Base-by-base conservation (phyloP, 768 basidiomycete species). In the Fomitopsis serialis region DNA sequence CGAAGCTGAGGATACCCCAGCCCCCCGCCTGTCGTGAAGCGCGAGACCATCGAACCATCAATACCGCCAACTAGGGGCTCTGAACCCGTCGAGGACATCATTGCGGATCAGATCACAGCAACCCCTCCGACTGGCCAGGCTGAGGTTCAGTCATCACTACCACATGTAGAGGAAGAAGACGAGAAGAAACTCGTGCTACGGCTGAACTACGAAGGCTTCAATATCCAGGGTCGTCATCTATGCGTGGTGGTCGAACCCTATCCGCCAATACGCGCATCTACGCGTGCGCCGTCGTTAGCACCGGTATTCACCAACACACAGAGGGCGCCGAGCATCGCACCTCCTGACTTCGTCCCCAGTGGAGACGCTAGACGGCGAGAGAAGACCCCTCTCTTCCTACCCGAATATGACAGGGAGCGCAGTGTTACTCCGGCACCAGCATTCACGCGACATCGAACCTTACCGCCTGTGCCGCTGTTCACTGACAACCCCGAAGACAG, bases 161-260 rank as follows among this genome's bases (percentile, higher is more conserved):
- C 45, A 40, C 72, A 78, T 32, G 66, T 79, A 15, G 78, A 78
- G 47, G 73, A 83, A 45, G 84, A 86, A 48, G 85, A 85, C 56
- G 72, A 73, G 53, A 65, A 64, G 59, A 91, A 92, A 60, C 87
- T 85, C 12, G 88, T 91, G 61, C 84, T 87, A 6, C 76, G 79
- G 51, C 75, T 92, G 34, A 77, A 67, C 50, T 92, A 88, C 58
- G 78, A 79, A 59, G 85, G 87, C 12, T 90, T 90, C 66, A 75
- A 70, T 49, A 82, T 91, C 45, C 78, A 80, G 53, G 85, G 83
- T 0, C 79, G 81, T 50, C 90, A 87, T 65, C 76, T 93, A 17
- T 90, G 87, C 63, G 77, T 93, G 34, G 85, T 93, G 22, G 82
- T 92, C 15, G 91, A 93, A 64, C 92, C 91, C 15, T 90, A 82